Percentiles rank a stretch among this genome's conserved stretches.
Evolutionary conservation across 257 asterid genomes (phyloP).

Genomic region (Vinca minor): DNA sequence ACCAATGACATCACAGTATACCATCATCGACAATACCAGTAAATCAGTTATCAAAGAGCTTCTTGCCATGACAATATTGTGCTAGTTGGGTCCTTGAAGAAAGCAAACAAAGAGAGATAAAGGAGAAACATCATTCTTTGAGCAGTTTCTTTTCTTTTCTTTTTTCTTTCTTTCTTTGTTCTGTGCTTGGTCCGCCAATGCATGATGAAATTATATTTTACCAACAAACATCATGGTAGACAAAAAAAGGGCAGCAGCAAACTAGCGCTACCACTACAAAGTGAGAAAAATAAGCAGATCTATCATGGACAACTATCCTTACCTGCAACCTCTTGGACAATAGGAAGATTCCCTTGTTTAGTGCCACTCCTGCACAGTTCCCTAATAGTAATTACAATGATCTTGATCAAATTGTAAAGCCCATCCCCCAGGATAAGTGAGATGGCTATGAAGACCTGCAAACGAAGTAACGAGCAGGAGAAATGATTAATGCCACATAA

Average conservation of each 20-base stretch:
- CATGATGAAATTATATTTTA: not conserved
- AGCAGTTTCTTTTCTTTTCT: not conserved
- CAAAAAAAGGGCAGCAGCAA: not conserved
- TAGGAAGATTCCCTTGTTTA: constrained; percentile 46
- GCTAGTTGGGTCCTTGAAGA: not conserved
- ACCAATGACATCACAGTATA: not conserved
- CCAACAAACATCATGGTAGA: not conserved
- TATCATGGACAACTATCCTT: constrained; percentile 17
- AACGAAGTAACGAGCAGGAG: constrained; percentile 7
- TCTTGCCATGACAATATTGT: not conserved
- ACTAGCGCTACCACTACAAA: not conserved
- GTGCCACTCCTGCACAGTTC: constrained; percentile 39
- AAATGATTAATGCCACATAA: not conserved
- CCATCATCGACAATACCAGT: not conserved
- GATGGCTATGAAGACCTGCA: constrained; percentile 84
- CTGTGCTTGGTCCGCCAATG: not conserved
- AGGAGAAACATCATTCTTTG: not conserved
- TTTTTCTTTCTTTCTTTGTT: not conserved
- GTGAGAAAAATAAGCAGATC: not conserved
- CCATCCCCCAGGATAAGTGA: constrained; percentile 92
- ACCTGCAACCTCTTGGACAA: constrained; percentile 48
- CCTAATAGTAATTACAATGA: constrained; percentile 49
- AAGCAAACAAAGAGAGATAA: not conserved
- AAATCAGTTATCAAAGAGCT: not conserved
- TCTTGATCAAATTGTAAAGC: constrained; percentile 81